phyloP scores from a whole-genome alignment of 169 alveolate species.

The Besnoitia besnoiti region DNA sequence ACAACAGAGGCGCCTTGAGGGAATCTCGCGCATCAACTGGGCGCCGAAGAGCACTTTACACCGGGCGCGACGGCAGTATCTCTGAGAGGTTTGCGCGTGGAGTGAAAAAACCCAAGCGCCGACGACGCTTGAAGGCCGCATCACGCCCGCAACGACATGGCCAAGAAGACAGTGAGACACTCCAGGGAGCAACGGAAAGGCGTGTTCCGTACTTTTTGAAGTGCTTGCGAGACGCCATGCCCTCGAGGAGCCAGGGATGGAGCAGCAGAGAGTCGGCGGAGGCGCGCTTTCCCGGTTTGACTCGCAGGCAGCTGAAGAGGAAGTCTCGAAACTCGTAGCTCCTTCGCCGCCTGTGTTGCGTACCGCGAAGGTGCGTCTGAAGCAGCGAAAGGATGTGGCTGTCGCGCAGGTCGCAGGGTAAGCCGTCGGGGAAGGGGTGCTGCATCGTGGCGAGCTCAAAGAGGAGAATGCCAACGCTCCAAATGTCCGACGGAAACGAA shows the following conservation, averaged over 20 bases:
- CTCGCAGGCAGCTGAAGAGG: conserved; percentile 39
- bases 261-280: conserved; percentile 16
- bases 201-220: conserved; percentile 28
- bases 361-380: not conserved
- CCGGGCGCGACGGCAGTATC: too few species aligned
- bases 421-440: conserved; percentile 27
- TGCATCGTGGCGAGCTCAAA: conserved; percentile 21
- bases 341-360: not conserved
- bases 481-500: conserved; percentile 11
- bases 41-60: too few species aligned
- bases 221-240: conserved; percentile 33
- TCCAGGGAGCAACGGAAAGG: too few species aligned
- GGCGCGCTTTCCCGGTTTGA: conserved; percentile 6
- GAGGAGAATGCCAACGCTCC: conserved; percentile 41
- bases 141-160: too few species aligned
- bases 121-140: too few species aligned
- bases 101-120: too few species aligned
- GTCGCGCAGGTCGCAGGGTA: conserved; percentile 33
- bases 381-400: not conserved
- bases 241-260: conserved; percentile 50
- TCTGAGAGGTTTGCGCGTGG: too few species aligned
- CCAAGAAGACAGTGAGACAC: too few species aligned
- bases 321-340: conserved; percentile 5
- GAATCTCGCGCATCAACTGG: too few species aligned
- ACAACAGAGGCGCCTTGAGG: too few species aligned